Evolutionary conservation across 192 early-diverging fungal genomes (phyloP).

Genomic region (Haplosporangium gracile): DNA sequence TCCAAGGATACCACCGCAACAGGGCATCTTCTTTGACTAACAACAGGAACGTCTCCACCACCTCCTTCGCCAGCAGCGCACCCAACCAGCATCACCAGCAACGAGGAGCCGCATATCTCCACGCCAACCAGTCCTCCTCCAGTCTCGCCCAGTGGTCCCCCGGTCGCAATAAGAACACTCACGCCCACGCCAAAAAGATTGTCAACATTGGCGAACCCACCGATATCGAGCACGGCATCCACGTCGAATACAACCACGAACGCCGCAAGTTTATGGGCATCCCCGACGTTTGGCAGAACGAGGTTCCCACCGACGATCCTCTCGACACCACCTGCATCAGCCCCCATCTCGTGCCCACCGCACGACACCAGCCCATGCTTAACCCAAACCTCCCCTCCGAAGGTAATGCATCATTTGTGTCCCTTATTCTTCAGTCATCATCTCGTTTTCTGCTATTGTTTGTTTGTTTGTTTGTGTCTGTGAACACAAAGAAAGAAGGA

Average conservation of each 20-base stretch:
- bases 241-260: conserved; percentile 66
- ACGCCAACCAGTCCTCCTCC: conserved; percentile 46
- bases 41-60: conserved; percentile 43
- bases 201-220: conserved; percentile 68
- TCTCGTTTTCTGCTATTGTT: conserved; percentile 11
- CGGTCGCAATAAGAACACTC: conserved; percentile 14
- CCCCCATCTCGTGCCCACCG: conserved; percentile 65
- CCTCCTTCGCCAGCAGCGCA: conserved; percentile 44
- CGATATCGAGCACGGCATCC: conserved; percentile 68
- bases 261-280: conserved; percentile 69
- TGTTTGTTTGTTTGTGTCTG: not conserved
- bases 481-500: not conserved
- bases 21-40: conserved; percentile 40
- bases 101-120: conserved; percentile 36
- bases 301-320: conserved; percentile 65
- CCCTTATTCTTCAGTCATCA: not conserved
- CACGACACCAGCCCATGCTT: conserved; percentile 11
- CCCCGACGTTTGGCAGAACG: conserved; percentile 70
- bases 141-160: conserved; percentile 50
- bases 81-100: conserved; percentile 25
- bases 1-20: conserved; percentile 31
- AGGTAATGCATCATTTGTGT: conserved; percentile 7
- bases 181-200: conserved; percentile 58
- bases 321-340: conserved; percentile 67
- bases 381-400: conserved; percentile 9